Base-by-base conservation (phyloP, 768 basidiomycete species). In the Chlorophyllum brunneum region DNA sequence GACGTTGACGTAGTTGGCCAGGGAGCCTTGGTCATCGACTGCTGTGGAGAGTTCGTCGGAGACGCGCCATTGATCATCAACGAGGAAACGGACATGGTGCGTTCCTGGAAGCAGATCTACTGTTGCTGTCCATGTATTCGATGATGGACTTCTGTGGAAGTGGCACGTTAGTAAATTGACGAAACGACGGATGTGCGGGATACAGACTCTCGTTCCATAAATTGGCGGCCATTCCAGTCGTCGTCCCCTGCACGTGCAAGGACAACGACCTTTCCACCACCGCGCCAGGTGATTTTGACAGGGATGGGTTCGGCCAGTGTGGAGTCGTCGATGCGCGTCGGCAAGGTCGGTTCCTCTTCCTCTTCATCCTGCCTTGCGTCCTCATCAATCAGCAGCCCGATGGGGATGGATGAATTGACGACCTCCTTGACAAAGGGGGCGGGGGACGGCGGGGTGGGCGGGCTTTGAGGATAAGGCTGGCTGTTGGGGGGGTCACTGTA, bases 1-100 rank as follows among this genome's bases (percentile, higher is more conserved):
- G 1, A 91, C 87, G 38, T 86, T 84, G 53, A 98, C 85, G 65
- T 95, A 98, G 70, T 98, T 98, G 48, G 95, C 92, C 39, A 98
- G 76, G 23, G 87, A 88, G 27, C 95, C 95, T 61, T 93, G 89
- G 64, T 98, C 94, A 63, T 94, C 92, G 41, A 95, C 92, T 1
- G 92, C 92, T 22, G 88, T 85, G 5, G 90, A 88, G 22, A 78
- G 77, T 57, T 89, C 83, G 57, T 86, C 79, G 2, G 87, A 81
- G 5, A 88, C 81, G 55, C 86, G 81, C 84, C 87, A 92, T 40
- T 83, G 80, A 41, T 88, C 90, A 65, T 98, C 95, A 55, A 98
- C 90, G 58, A 98, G 81, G 75, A 97, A 98, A 53, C 94, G 91
- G 64, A 98, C 78, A 58, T 94, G 90, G 63, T 98, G 93, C 0